Base-by-base conservation (phyloP, 108 stramenopile genomes). In the Nannochloropsis gaditana region DNA sequence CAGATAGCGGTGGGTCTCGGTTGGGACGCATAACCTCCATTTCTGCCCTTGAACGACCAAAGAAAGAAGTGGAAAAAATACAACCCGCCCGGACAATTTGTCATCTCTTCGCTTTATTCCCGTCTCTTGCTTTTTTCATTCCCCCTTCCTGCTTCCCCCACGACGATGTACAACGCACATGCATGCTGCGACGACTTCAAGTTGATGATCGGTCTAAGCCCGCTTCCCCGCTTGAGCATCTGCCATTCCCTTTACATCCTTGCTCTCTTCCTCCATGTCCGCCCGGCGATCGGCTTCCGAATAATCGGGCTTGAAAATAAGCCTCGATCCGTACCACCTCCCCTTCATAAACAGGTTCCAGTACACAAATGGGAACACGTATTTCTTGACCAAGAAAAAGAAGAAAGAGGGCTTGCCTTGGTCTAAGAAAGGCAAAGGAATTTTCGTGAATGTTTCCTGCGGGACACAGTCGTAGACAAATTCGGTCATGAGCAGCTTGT, bases 381-480 rank as follows among this genome's bases (percentile, higher is more conserved):
- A 21, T 73, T 21, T 41, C 45, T 84, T 84, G 21, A 84, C 44
- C 21, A 19, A 50, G 21, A 9, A 59, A 31, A 11, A 47, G 47
- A 73, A 47, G 45, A 11, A 21, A 2, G 21, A 42, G 6, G 45
- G 84, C 45, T 41, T 73, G 21, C 59, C 84, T 47, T 84, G 84
- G 45, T 73, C 84, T 31, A 84, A 42, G 84, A 84, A 45, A 84
- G 80, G 86, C 82, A 90, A 47, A 84, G 86, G 86, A 84, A 90
- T 45, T 86, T 44, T 43, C 83, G 79, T 45, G 50, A 91, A 91
- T 11, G 91, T 90, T 83, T 91, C 91, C 43, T 85, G 82, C 41
- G 87, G 84, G 21, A 86, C 42, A 19, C 89, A 87, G 41, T 83
- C 88, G 80, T 89, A 91, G 9, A 84, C 87, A 82, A 91, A 91